A percentile compares a stretch with the other conserved stretches of the same genome.
Conservation (phyloP, 352 stramenopile species). For the Pythium folliculosum region DNA sequence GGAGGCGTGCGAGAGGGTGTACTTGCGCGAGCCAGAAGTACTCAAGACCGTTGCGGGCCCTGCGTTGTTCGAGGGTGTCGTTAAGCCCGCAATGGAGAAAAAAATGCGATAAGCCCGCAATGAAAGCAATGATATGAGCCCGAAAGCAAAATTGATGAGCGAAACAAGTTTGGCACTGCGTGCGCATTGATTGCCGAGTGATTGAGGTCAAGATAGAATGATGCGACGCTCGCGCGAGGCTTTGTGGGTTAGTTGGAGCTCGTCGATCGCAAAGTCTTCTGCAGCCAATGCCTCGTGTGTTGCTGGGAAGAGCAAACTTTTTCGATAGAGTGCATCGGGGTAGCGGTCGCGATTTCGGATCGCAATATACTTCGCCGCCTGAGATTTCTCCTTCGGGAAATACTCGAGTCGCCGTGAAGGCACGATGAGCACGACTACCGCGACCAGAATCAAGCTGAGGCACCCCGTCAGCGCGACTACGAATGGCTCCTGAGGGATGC, state of each 20-base stretch:
- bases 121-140: too few relatives aligned
- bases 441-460: not conserved
- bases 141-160: too few relatives aligned
- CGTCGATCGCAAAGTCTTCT: constrained; percentile 10
- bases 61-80: too few relatives aligned
- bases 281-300: constrained; percentile 11
- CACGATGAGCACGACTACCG: not conserved
- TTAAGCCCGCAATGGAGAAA: too few relatives aligned
- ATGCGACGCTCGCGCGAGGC: not conserved
- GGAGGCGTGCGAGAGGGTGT: too few relatives aligned
- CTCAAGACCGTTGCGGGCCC: too few relatives aligned
- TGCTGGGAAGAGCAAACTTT: constrained; percentile 14
- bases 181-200: too few relatives aligned
- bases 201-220: not conserved
- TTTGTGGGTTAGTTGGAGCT: not conserved
- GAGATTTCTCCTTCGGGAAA: not conserved
- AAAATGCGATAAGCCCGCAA: too few relatives aligned
- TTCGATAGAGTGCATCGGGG: constrained; percentile 9
- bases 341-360: constrained; percentile 6
- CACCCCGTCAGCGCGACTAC: constrained; percentile 7
- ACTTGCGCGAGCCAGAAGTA: too few relatives aligned
- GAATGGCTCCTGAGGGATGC: constrained; percentile 6
- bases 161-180: too few relatives aligned
- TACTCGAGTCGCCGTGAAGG: constrained; percentile 14
- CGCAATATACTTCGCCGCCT: constrained; percentile 9